Evolutionary conservation across 164 flowering plant genomes (phyloP).

Genomic region (Protea cynaroides): DNA sequence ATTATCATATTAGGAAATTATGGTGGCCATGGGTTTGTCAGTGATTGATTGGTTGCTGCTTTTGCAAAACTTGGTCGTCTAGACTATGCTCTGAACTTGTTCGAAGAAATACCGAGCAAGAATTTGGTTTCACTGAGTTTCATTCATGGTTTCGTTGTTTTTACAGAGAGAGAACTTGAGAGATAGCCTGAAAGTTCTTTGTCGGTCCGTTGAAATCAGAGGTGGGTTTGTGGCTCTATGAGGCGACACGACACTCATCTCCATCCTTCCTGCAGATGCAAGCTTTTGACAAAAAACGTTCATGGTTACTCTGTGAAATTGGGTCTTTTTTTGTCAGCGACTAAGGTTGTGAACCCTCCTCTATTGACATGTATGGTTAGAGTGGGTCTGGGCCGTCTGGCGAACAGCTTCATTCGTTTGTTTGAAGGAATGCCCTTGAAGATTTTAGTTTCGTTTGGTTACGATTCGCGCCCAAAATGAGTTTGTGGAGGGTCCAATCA

Average conservation of each 20-base stretch:
- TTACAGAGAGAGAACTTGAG: constrained; percentile 1
- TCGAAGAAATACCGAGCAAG: constrained; percentile 17
- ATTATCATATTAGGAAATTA: constrained; percentile 25
- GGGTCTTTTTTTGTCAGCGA: constrained; percentile 16
- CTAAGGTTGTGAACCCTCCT: constrained; percentile 22
- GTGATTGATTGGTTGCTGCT: constrained; percentile 25
- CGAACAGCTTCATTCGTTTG: constrained; percentile 12
- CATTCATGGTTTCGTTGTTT: constrained; percentile 8
- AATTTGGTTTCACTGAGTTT: constrained; percentile 17
- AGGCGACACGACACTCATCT: constrained; percentile 21
- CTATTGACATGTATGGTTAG: constrained; percentile 29
- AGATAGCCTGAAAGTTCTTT: constrained; percentile 13
- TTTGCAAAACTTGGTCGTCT: constrained; percentile 15
- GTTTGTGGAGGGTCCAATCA: constrained; percentile 8
- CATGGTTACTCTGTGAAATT: constrained; percentile 22
- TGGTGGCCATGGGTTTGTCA: constrained; percentile 28
- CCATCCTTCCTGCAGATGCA: constrained; percentile 15
- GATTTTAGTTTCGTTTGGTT: constrained; percentile 27
- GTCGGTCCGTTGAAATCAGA: constrained; percentile 22
- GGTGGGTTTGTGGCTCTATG: constrained; percentile 20
- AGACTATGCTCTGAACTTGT: constrained; percentile 9
- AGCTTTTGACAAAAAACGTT: constrained; percentile 13
- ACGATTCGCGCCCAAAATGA: constrained; percentile 22
- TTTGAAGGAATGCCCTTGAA: constrained; percentile 20
- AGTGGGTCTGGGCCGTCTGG: constrained; percentile 10